Conservation (phyloP, 345 rosid species). For the Arabis alpina region DNA sequence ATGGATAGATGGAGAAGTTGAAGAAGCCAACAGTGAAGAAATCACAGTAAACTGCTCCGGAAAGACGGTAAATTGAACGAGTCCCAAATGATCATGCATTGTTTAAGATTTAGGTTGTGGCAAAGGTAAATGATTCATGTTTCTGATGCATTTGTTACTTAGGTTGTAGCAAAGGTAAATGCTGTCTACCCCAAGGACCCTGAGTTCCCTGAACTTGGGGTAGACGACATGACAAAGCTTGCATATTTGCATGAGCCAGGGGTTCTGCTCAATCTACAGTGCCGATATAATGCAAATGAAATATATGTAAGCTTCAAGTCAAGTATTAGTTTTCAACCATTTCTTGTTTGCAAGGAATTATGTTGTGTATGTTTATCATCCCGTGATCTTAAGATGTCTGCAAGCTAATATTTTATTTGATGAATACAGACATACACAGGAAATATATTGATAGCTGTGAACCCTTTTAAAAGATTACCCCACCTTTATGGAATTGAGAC, state of each 20-base stretch:
- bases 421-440: slow-evolving; percentile 87
- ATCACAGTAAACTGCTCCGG: slow-evolving; percentile 72
- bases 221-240: slow-evolving; percentile 97
- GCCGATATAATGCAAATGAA: slow-evolving; percentile 79
- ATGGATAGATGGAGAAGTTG: slow-evolving; percentile 93
- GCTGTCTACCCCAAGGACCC: slow-evolving; percentile 76
- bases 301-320: slow-evolving; percentile 76
- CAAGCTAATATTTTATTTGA: slow-evolving; percentile 13
- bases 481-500: slow-evolving; percentile 79
- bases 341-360: not conserved
- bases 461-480: slow-evolving; percentile 84
- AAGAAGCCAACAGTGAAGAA: slow-evolving; percentile 57
- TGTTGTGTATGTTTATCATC: not conserved
- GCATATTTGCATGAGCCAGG: slow-evolving; percentile 99
- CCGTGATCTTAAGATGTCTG: not conserved
- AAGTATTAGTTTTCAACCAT: not conserved
- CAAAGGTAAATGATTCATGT: no score
- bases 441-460: slow-evolving; percentile 94
- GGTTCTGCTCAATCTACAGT: slow-evolving; percentile 78
- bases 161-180: slow-evolving; percentile 74
- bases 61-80: no score
- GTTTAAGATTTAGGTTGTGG: no score
- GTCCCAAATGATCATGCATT: no score
- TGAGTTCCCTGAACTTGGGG: slow-evolving; percentile 83
- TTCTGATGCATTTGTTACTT: slow-evolving; percentile 29